A percentile compares a stretch with the other conserved stretches of the same genome.
These are phyloP conservation scores for Iberis pinnata DNA, from an alignment of 345 rosid species.

Conservation along the genomic window DNA sequence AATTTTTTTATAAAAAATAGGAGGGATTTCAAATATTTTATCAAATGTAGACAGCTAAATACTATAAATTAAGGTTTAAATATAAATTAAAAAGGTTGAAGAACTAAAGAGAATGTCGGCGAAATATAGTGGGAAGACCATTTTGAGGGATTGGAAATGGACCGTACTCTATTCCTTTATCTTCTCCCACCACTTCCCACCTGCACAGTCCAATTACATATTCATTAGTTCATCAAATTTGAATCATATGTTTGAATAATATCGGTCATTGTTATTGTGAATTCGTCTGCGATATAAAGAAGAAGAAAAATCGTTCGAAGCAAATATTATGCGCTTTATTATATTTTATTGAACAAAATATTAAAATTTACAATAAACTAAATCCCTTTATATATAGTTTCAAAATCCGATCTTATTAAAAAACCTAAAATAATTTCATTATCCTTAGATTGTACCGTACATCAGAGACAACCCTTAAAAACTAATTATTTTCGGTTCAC, in stretches of 20 bases:
- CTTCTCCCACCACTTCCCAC: slow-evolving; percentile 65
- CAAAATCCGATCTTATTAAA: no score
- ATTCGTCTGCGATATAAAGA: no score
- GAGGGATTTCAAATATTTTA: neutral
- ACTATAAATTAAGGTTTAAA: slow-evolving; percentile 4
- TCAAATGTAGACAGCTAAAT: slow-evolving; percentile 1
- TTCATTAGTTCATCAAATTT: slow-evolving; percentile 1
- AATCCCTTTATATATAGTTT: no score
- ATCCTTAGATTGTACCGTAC: no score
- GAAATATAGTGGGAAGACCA: slow-evolving; percentile 71
- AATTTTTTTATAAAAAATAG: neutral
- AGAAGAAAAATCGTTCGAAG: no score
- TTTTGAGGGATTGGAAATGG: slow-evolving; percentile 82
- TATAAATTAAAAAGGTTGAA: neutral
- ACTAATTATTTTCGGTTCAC: no score
- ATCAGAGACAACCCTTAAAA: no score
- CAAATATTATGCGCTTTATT: no score
- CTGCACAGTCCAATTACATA: slow-evolving; percentile 33
- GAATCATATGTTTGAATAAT: neutral
- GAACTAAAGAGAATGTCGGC: slow-evolving; percentile 33
- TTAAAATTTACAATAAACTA: no score
- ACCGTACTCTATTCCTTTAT: slow-evolving; percentile 59
- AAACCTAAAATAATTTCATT: no score
- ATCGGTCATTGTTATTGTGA: no score
- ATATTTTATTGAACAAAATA: no score